Evolutionary conservation across 2,329 filamentous ascomycete species (phyloP), one percentile per base, ranked within the genome.

Genomic region (Laburnicola sp.): DNA sequence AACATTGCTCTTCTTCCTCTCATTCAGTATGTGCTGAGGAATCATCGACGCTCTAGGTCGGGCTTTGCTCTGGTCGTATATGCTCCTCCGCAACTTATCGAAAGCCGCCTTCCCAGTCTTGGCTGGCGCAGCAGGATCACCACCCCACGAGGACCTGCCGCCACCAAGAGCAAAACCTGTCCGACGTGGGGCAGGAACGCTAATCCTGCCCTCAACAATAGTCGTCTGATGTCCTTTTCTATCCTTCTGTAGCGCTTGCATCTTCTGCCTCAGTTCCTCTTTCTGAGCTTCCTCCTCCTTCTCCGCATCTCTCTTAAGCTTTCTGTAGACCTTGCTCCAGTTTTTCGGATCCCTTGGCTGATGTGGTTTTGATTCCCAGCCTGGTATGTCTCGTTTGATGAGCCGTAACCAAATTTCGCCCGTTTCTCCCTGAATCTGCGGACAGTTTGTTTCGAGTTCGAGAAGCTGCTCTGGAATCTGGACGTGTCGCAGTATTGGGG

Each of bases 251-350:
- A 72, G 50, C 22, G 63, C 66, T 23, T 59, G 57, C 63, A 73
- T 66, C 36, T 62, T 57, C 50, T 67, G 58, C 48, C 62, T 69
- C 26, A 74, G 51, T 21, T 59, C 60, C 16, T 68, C 64, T 43
- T 70, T 62, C 37, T 72, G 66, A 9, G 60, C 60, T 7, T 58
- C 54, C 45, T 68, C 68, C 50, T 74, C 69, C 23, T 58, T 60
- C 50, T 76, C 70, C 4, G 75, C 69, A 22, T 76, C 71, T 39
- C 63, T 69, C 54, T 73, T 69, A 26, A 79, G 62, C 54, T 76
- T 77, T 16, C 66, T 77, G 75, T 95, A 97, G 10, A 95, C 80
- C 48, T 87, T 84, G 68, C 86, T 84, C 91, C 91, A 97, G 53
- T 84, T 85, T 31, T 78, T 77, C 0, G 86, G 83, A 56, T 89